Percentiles rank a stretch among this genome's conserved stretches.
These are phyloP conservation scores for Leccinum insigne DNA, from an alignment of 1,284 basidiomycete species.

Conservation along the genomic window DNA sequence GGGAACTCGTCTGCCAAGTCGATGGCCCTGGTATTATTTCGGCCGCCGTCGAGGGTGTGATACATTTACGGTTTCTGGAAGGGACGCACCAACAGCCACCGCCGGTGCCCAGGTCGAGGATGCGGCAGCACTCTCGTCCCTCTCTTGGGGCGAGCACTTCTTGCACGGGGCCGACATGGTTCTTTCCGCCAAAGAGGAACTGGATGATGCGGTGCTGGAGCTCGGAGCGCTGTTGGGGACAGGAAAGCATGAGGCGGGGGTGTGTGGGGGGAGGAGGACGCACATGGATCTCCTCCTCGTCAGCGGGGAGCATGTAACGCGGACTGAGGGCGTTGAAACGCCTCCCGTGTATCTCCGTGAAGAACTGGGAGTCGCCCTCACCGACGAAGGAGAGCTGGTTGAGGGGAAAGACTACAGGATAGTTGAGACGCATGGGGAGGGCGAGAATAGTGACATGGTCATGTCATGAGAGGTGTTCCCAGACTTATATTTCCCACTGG, in stretches of 20 bases:
- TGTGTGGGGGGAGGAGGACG: conserved; percentile 7
- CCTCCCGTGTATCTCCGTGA: conserved; percentile 47
- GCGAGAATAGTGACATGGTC: conserved; percentile 21
- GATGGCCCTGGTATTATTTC: conserved; percentile 47
- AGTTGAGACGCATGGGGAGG: conserved; percentile 33
- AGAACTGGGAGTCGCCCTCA: conserved; percentile 51
- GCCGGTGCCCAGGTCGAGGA: conserved; percentile 68
- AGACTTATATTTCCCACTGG: conserved; percentile 30
- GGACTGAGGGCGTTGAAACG: conserved; percentile 50
- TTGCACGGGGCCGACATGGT: conserved; percentile 62
- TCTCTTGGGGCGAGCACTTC: conserved; percentile 42
- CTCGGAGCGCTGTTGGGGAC: conserved; percentile 51
- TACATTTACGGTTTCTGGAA: conserved; percentile 10
- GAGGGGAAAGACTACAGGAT: conserved; percentile 35
- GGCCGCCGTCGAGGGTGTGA: conserved; percentile 3
- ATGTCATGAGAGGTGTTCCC: conserved; percentile 10
- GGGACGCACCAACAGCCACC: conserved; percentile 53
- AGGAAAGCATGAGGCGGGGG: background rate
- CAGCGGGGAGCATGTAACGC: conserved; percentile 59
- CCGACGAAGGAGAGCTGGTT: conserved; percentile 38
- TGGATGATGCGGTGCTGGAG: conserved; percentile 61
- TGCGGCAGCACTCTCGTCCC: conserved; percentile 35
- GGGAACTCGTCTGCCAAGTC: conserved; percentile 71
- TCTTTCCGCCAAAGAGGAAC: conserved; percentile 61
- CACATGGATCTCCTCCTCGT: conserved; percentile 62